Evolutionary conservation across 805 yeast species (phyloP), one percentile per base, ranked within the genome.

Genomic region (Metschnikowia colocasiae): DNA sequence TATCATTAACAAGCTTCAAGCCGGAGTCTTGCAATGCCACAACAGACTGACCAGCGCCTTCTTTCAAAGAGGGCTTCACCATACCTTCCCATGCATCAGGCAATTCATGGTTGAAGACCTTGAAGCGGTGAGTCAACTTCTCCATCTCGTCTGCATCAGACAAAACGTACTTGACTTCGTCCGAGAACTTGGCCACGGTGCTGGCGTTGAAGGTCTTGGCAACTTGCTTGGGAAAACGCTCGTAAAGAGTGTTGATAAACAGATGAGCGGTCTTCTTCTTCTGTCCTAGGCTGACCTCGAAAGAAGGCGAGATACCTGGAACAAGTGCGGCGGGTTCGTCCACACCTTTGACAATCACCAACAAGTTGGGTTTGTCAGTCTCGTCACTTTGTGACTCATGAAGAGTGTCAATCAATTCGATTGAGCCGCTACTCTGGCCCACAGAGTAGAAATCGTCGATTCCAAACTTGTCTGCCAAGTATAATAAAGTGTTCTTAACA

Each of bases 381-480:
- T 25, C 36, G 29, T 44, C 48, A 19, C 49, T 22, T 15, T 20
- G 39, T 2, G 43, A 26, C 20, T 49, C 49, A 39, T 58, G 57
- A 12, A 54, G 47, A 10, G 49, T 39, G 15, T 59, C 59, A 27
- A 67, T 48, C 45, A 67, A 63, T 15, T 65, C 60, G 36, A 64
- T 53, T 25, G 65, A 62, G 19, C 58, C 52, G n/a, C 60, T 55
- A 19, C 67, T 68, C 36, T 41, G 41, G 34, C 57, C 57, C 34
- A 75, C 48, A 27, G 61, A 56, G 52, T 67, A 70, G 49, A 60
- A 59, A 19, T 64, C 67, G 19, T 74, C 65, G 20, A 72, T 65
- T 19, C 67, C 77, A 44, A 74, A 65, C 47, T 66, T 69, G 53
- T 76, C 79, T 32, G 79, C 74, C 51, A 78, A 67, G 55, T 72